Evolutionary conservation across 1,139 yeast species (phyloP), one percentile per base, ranked within the genome.

Genomic region (Yamadazyma siamensis): DNA sequence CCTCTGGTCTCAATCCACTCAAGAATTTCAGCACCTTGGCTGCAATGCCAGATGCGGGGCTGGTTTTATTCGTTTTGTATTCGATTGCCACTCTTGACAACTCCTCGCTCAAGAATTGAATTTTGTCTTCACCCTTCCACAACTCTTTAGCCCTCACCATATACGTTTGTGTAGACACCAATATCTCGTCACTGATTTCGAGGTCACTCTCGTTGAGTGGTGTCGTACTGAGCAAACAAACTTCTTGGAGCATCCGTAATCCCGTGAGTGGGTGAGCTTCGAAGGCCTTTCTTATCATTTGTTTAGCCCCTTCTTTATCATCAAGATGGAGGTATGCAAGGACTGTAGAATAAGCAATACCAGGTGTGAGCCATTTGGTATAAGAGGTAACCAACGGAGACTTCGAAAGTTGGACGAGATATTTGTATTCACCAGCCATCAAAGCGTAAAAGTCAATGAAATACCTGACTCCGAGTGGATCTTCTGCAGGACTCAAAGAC

Each of bases 381-480:
- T 83, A 82, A 0, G 80, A 65, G n/a, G 63, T 69, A 4, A 69
- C 62, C 27, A 81, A 57, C 3, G 82, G 71, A 4, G 84, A 74
- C 18, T 71, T 50, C 0, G 69, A 68, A 22, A 85, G 58, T 15
- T 75, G 71, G 12, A 77, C 62, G 43, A 87, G 52, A 53, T 76
- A 87, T 33, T 72, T 64, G 47, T 69, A 79, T 39, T 84, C 86
- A 25, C 72, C 80, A 29, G 86, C 69, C 59, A 78, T 64, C 7
- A 85, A 61, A 5, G 91, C 81, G 50, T 84, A 87, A 47, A 74
- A 81, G 52, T 87, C 96, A 44, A 87, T 78, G 54, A 86, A 83
- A 47, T 81, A 80, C 40, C 95, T 69, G 5, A 82, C 88, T 9
- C 95, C 95, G 35, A 81, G 60, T 0, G 95, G 95, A 61, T 87